phyloP scores from a whole-genome alignment of 345 rosid species.

The Microthlaspi erraticum region DNA sequence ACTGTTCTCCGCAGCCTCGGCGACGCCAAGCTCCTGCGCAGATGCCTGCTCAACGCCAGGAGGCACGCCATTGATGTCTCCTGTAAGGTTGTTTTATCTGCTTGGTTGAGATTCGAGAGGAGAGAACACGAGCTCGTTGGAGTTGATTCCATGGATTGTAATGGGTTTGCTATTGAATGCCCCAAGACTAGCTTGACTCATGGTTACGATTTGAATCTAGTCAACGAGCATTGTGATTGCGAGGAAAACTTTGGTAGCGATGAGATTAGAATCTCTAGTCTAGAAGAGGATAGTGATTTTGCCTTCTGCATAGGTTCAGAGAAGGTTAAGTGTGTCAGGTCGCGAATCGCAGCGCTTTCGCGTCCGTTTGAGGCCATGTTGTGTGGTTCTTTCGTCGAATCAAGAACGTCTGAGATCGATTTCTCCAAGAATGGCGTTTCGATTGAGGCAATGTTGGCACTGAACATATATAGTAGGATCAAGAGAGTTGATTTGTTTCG shows the following conservation, averaged over 20 bases:
- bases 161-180: constrained; percentile 63
- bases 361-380: constrained; percentile 78
- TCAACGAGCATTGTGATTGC: constrained; percentile 55
- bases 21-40: constrained; percentile 79
- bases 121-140: constrained; percentile 74
- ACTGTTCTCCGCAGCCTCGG: constrained; percentile 62
- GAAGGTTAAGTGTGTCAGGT: constrained; percentile 61
- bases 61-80: constrained; percentile 69
- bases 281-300: constrained; percentile 55
- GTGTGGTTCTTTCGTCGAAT: constrained; percentile 77
- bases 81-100: constrained; percentile 75
- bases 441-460: constrained; percentile 71
- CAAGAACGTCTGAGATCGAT: constrained; percentile 57
- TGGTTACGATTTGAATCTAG: constrained; percentile 54
- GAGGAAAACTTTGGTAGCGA: constrained; percentile 20
- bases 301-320: constrained; percentile 62
- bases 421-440: constrained; percentile 70
- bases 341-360: constrained; percentile 74
- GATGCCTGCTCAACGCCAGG: constrained; percentile 73
- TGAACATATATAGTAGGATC: constrained; percentile 74
- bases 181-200: constrained; percentile 56
- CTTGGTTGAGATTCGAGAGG: constrained; percentile 88
- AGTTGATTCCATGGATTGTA: constrained; percentile 60
- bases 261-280: constrained; percentile 24
- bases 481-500: constrained; percentile 59